Evolutionary conservation across 225 moss, liverwort and hornwort species (phyloP).

Genomic region (Physcomitrium patens): DNA sequence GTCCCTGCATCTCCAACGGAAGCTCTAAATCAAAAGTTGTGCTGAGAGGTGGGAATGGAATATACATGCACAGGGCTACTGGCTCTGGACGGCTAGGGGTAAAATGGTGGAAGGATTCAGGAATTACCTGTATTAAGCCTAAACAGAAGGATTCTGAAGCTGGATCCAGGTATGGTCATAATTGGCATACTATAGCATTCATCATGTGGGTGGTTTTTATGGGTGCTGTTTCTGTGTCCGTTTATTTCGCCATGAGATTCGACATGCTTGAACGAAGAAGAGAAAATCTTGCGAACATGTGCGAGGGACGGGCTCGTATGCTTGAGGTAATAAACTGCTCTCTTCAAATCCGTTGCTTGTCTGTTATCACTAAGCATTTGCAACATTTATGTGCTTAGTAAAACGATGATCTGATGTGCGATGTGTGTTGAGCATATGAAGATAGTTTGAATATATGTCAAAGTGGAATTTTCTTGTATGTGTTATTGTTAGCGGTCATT

Average conservation of each 20-base stretch:
- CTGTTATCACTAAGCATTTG: not conserved
- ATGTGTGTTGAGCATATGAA: too few species aligned
- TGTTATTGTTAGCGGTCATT: too few species aligned
- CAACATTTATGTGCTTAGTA: too few species aligned
- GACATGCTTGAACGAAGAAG: conserved; percentile 51
- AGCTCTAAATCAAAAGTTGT: conserved; percentile 60
- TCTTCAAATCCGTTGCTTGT: not conserved
- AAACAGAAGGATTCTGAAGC: conserved; percentile 44
- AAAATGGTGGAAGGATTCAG: conserved; percentile 65
- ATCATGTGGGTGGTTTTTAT: conserved; percentile 47
- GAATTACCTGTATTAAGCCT: conserved; percentile 43
- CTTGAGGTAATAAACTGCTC: conserved; percentile 57
- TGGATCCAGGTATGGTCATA: conserved; percentile 44
- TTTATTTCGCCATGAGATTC: conserved; percentile 54
- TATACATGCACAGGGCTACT: conserved; percentile 53
- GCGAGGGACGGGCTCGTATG: conserved; percentile 73
- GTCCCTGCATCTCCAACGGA: conserved; percentile 67
- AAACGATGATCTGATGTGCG: too few species aligned
- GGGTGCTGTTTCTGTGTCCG: conserved; percentile 51
- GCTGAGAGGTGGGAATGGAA: conserved; percentile 54
- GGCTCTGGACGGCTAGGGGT: conserved; percentile 58
- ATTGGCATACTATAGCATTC: conserved; percentile 70
- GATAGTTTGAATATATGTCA: too few species aligned
- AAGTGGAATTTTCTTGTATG: too few species aligned
- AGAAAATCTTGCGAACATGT: conserved; percentile 66